Evolutionary conservation across 495 filamentous ascomycete genomes (phyloP).

Genomic region (Evernia prunastri): DNA sequence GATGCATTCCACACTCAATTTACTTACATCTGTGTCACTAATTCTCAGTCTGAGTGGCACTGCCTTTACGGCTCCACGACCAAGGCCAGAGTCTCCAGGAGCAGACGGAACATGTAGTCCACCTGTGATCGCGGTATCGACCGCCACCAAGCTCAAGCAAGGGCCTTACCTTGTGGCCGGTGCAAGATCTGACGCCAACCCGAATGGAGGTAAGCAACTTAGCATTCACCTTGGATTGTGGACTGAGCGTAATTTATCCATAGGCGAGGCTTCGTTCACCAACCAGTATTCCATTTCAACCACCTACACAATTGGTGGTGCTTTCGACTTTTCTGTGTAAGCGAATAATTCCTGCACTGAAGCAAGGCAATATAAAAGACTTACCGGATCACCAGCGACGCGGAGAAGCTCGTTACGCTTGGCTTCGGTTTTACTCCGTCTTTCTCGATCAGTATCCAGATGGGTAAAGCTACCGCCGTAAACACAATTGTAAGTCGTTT

Average conservation of each 20-base stretch:
- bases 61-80: background rate
- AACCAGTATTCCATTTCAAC: no score
- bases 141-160: conserved; percentile 6
- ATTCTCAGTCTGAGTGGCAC: background rate
- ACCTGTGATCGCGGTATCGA: conserved; percentile 8
- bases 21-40: background rate
- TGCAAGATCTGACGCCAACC: conserved; percentile 12
- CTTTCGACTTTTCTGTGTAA: no score
- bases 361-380: no score
- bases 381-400: conserved; percentile 1
- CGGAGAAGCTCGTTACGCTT: conserved; percentile 15
- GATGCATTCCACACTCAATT: no score
- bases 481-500: no score
- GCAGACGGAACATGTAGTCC: conserved; percentile 6
- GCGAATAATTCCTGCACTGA: background rate
- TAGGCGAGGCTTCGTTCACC: no score
- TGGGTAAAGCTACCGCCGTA: no score
- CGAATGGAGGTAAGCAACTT: conserved; percentile 8
- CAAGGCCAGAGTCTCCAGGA: conserved; percentile 5
- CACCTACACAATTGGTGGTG: no score
- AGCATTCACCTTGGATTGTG: background rate
- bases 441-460: conserved; percentile 10
- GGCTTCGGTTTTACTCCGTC: conserved; percentile 13
- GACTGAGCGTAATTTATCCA: no score
- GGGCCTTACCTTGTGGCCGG: conserved; percentile 14